Evolutionary conservation across 75 land plant genomes (phyloP).

Genomic region (Isoetes taiwanensis): DNA sequence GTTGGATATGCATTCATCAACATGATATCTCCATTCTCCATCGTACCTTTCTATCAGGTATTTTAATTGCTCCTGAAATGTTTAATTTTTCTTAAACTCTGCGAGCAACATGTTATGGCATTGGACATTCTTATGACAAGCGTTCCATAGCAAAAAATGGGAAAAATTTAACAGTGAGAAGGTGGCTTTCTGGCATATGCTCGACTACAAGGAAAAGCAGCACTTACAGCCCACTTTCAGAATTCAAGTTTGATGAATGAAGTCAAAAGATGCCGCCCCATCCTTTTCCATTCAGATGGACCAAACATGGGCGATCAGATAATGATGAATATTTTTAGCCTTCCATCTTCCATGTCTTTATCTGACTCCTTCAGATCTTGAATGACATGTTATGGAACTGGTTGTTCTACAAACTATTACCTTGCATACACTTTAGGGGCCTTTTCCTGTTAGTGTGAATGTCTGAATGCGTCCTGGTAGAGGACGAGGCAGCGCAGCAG

Average conservation of each 20-base stretch:
- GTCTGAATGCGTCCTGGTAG: conserved; percentile 35
- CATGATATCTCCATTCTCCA: conserved; percentile 43
- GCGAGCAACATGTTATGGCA: too few relatives aligned
- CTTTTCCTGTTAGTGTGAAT: conserved; percentile 58
- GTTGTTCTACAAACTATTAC: too few relatives aligned
- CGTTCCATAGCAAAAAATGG: conserved; percentile 86
- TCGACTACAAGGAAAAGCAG: conserved; percentile 73
- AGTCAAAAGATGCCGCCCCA: conserved; percentile 79
- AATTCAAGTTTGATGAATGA: conserved; percentile 90
- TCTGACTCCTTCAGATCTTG: too few relatives aligned
- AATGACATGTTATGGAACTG: too few relatives aligned
- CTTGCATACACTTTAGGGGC: too few relatives aligned
- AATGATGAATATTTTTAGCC: too few relatives aligned
- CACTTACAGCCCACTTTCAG: conserved; percentile 74
- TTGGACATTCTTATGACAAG: conserved; percentile 19
- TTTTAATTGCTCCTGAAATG: neutral
- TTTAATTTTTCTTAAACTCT: too few relatives aligned
- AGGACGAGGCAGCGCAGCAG: conserved; percentile 15
- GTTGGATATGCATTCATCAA: conserved; percentile 84
- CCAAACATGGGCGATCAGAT: conserved; percentile 72
- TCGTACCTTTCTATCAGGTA: conserved; percentile 60
- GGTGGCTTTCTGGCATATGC: conserved; percentile 81
- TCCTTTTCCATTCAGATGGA: conserved; percentile 63
- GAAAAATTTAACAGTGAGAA: conserved; percentile 93
- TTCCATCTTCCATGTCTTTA: too few relatives aligned